Percentiles rank a stretch among this genome's conserved stretches.
phyloP scores from a whole-genome alignment of 2,329 filamentous ascomycete genomes.

The Malbranchea zuffiana region DNA sequence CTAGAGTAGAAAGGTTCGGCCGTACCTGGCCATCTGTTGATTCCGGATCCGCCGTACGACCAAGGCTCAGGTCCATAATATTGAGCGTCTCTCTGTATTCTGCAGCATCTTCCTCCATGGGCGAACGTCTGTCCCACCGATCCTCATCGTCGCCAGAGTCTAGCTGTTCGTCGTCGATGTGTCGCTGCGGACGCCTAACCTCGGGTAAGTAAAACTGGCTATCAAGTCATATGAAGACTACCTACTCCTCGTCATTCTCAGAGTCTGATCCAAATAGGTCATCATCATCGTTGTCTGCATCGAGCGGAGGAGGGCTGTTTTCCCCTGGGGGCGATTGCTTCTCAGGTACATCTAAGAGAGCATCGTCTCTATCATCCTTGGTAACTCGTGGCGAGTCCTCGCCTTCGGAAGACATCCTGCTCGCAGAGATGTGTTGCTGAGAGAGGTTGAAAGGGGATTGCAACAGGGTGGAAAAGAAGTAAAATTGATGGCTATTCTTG shows the following conservation, averaged over 20 bases:
- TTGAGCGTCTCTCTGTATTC: slow-evolving; percentile 39
- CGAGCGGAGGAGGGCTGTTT: slow-evolving; percentile 14
- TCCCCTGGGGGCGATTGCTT: slow-evolving; percentile 17
- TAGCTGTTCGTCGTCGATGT: slow-evolving; percentile 50
- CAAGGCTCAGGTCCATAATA: slow-evolving; percentile 46
- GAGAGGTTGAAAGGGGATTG: background rate
- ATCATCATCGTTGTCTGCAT: slow-evolving; percentile 25
- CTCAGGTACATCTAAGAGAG: slow-evolving; percentile 8
- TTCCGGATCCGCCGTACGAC: slow-evolving; percentile 47
- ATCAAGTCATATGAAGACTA: too few relatives aligned
- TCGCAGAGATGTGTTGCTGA: background rate
- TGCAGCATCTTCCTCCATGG: slow-evolving; percentile 35
- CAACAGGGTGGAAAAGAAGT: background rate
- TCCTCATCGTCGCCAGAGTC: slow-evolving; percentile 54
- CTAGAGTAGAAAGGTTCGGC: background rate
- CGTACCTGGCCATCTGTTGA: slow-evolving; percentile 34
- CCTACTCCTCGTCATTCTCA: slow-evolving; percentile 20
- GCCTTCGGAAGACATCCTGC: slow-evolving; percentile 12
- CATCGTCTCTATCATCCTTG: slow-evolving; percentile 6
- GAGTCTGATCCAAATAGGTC: slow-evolving; percentile 40
- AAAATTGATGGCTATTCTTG: too few relatives aligned
- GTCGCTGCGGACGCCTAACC: slow-evolving; percentile 30
- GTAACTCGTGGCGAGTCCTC: slow-evolving; percentile 5
- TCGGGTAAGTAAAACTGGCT: background rate
- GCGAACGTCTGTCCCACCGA: slow-evolving; percentile 42